A percentile compares a stretch with the other conserved stretches of the same genome.
These are phyloP conservation scores for Fomitopsis schrenkii DNA, from an alignment of 1,284 basidiomycete genomes.

Conservation along the genomic window DNA sequence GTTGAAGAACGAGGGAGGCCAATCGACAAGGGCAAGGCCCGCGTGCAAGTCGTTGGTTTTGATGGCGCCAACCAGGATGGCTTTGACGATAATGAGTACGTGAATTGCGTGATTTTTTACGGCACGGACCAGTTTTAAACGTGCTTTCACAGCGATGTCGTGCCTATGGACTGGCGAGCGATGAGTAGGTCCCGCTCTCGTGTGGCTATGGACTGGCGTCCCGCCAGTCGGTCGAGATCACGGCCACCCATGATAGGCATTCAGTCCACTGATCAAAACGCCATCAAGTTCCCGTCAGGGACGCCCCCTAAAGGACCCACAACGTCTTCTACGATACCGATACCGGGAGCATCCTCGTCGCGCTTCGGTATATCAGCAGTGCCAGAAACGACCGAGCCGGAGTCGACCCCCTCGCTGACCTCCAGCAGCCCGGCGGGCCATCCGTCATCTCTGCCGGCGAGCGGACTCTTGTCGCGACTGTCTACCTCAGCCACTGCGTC, in stretches of 20 bases:
- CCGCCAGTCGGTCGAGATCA: conserved; percentile 70
- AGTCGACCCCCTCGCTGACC: conserved; percentile 32
- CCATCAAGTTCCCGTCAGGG: conserved; percentile 30
- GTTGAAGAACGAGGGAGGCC: conserved; percentile 54
- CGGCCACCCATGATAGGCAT: conserved; percentile 52
- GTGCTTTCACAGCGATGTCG: conserved; percentile 23
- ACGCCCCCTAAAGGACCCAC: conserved; percentile 29
- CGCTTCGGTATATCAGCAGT: conserved; percentile 42
- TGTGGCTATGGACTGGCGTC: conserved; percentile 83
- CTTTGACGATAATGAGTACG: conserved; percentile 72
- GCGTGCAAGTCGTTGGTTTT: conserved; percentile 74
- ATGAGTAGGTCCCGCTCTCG: conserved; percentile 91
- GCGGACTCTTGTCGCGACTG: conserved; percentile 48
- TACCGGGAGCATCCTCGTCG: conserved; percentile 42
- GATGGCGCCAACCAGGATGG: conserved; percentile 71
- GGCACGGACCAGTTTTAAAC: conserved; percentile 17
- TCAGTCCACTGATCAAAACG: conserved; percentile 28
- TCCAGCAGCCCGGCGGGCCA: conserved; percentile 48
- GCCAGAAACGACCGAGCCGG: conserved; percentile 43
- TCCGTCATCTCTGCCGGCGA: conserved; percentile 65
- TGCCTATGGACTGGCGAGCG: conserved; percentile 90
- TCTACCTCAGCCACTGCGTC: conserved; percentile 34
- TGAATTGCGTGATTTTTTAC: conserved; percentile 30
- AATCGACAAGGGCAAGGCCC: conserved; percentile 72
- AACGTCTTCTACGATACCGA: conserved; percentile 43